Evolutionary conservation across 2,329 filamentous ascomycete species (phyloP), one percentile per base, ranked within the genome.

Genomic region (Aspergillus niger): DNA sequence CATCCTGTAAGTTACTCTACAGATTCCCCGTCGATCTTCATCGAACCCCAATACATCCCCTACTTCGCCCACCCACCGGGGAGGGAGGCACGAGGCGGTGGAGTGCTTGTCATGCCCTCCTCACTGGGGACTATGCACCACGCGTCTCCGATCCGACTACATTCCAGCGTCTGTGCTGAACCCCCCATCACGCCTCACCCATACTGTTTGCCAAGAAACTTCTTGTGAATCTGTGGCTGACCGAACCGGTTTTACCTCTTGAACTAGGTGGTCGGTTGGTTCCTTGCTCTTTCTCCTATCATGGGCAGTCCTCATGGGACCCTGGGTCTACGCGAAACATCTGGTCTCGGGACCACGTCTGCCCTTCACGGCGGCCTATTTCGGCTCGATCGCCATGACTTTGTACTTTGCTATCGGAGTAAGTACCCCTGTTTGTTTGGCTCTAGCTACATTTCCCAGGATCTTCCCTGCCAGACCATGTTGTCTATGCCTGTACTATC

Each of bases 261-360:
- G 67, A 67, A 69, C 72, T 36, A 98, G 95, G 82, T 99, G 95
- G 95, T 92, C 94, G 53, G 88, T 97, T 75, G 95, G 93, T 58
- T 97, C 94, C 52, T 74, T 91, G 52, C 84, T 99, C 67, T 98
- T 98, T 82, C 84, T 98, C 70, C 86, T 87, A 69, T 97, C 93
- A 69, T 99, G 95, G 85, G 92, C 92, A 26, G 91, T 94, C 67
- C 86, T 98, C 80, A 96, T 97, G 91, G 95, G 95, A 58, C 93
- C 91, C 38, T 83, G 88, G 79, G 84, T 87, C 68, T 99, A 98
- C 77, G 77, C 88, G 63, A 88, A 88, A 70, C 95, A 99, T 79
- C 85, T 98, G 65, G 80, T 92, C 59, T 98, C 94, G 59, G 86
- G 89, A 57, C 85, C 92, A 70, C 87, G 95, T 69, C 81, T 98